Evolutionary conservation across 2,329 filamentous ascomycete genomes (phyloP).

Genomic region (Bipolaris sorokiniana): DNA sequence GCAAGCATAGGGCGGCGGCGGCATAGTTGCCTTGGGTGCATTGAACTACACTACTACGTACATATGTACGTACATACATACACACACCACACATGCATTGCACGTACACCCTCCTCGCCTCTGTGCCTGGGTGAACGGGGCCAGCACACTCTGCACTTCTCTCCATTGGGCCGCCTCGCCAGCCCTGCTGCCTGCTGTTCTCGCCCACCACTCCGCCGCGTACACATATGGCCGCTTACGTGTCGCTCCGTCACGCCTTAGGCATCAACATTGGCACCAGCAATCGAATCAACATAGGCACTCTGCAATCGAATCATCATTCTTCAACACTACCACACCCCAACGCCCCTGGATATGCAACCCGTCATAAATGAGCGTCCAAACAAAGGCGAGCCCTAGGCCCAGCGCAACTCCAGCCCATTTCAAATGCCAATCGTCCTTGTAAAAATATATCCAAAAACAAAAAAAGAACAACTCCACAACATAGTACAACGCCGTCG

Average conservation of each 20-base stretch:
- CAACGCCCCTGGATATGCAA: conserved; percentile 24
- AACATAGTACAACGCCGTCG: conserved; percentile 35
- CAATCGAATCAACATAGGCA: conserved; percentile 15
- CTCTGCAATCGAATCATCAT: conserved; percentile 19
- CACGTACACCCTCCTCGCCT: background rate
- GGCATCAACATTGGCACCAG: conserved; percentile 16
- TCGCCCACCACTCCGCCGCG: conserved; percentile 10
- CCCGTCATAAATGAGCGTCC: conserved; percentile 36
- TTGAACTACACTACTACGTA: background rate
- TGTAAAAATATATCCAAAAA: conserved; percentile 32
- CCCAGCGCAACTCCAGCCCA: conserved; percentile 32
- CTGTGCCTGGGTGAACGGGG: background rate
- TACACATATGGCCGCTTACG: conserved; percentile 24
- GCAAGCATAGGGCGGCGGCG: conserved; percentile 8
- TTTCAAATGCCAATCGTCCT: conserved; percentile 38
- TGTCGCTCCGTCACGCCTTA: conserved; percentile 27
- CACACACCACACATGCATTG: background rate
- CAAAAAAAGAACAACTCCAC: conserved; percentile 7
- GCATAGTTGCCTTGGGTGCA: background rate
- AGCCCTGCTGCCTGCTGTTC: conserved; percentile 6
- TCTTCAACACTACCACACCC: conserved; percentile 20
- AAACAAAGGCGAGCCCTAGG: conserved; percentile 23
- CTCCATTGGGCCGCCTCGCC: conserved; percentile 4
- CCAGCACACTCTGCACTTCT: background rate
- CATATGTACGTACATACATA: background rate